Percentiles rank a stretch among this genome's conserved stretches.
These are phyloP conservation scores for Kuraishia capsulata DNA, from an alignment of 805 yeast species.

Conservation along the genomic window DNA sequence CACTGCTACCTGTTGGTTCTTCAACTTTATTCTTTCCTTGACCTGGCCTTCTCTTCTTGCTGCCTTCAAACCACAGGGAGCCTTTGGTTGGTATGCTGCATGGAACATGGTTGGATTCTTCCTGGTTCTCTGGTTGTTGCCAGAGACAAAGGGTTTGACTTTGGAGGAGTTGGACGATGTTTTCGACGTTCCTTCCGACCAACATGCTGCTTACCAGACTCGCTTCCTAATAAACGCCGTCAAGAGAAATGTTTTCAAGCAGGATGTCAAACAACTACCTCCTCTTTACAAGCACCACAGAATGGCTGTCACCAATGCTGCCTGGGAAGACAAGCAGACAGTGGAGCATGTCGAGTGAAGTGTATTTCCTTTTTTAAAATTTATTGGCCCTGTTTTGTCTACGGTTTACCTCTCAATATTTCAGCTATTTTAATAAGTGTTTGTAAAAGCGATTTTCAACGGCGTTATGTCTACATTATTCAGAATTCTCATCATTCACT, in stretches of 20 bases:
- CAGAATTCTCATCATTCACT: too few relatives aligned
- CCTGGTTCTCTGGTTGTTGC: conserved; percentile 60
- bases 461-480: not conserved
- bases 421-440: not conserved
- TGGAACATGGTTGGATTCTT: conserved; percentile 70
- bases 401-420: not conserved
- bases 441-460: not conserved
- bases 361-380: conserved; percentile 1
- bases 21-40: conserved; percentile 59
- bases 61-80: conserved; percentile 73
- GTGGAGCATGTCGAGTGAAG: conserved; percentile 38
- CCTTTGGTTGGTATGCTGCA: conserved; percentile 83
- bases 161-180: conserved; percentile 73
- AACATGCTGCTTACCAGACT: conserved; percentile 44
- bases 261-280: conserved; percentile 35
- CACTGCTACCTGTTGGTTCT: conserved; percentile 68
- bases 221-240: conserved; percentile 30
- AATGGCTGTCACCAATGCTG: conserved; percentile 49
- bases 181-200: conserved; percentile 47
- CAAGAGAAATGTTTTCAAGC: conserved; percentile 34
- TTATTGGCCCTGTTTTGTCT: not conserved
- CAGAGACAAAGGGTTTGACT: conserved; percentile 65
- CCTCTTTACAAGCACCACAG: conserved; percentile 50
- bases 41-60: conserved; percentile 70
- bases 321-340: conserved; percentile 51